Conservation (phyloP, 257 asterid species). For the Nicotiana attenuata region DNA sequence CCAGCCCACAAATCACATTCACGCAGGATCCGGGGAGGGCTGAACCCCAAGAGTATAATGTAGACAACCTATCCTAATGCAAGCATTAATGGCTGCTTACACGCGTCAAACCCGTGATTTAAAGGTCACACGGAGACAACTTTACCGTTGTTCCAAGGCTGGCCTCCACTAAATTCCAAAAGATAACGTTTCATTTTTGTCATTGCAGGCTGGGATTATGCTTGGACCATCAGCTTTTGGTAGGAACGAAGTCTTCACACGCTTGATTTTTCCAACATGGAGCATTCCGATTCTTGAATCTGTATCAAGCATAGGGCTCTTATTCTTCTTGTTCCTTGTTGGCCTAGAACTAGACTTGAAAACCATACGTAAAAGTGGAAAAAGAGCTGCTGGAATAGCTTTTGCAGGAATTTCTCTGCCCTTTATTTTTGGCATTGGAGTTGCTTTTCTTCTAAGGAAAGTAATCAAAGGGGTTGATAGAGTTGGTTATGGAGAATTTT, state of each 20-base stretch:
- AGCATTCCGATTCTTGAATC: conserved; percentile 50
- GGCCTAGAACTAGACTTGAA: conserved; percentile 58
- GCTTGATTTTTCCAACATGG: conserved; percentile 47
- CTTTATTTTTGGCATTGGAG: conserved; percentile 34
- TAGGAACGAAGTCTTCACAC: conserved; percentile 34
- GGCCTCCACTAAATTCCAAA: no score
- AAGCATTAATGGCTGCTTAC: no score
- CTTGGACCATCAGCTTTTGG: conserved; percentile 59
- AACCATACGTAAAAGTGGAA: conserved; percentile 38
- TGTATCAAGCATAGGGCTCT: conserved; percentile 47
- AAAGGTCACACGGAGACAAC: no score
- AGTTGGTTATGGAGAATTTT: conserved; percentile 33
- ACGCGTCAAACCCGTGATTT: no score
- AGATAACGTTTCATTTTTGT: not conserved
- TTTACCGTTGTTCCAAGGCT: no score
- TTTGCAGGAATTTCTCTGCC: conserved; percentile 51
- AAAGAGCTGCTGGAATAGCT: conserved; percentile 39
- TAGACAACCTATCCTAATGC: no score
- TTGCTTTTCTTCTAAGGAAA: conserved; percentile 35
- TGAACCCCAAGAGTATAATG: no score
- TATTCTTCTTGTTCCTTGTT: conserved; percentile 58
- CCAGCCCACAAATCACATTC: no score
- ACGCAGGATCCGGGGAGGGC: no score
- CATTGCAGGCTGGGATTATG: conserved; percentile 48
- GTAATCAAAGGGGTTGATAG: conserved; percentile 33